Evolutionary conservation across 495 filamentous ascomycete species (phyloP).

Genomic region (Neurospora sp.): DNA sequence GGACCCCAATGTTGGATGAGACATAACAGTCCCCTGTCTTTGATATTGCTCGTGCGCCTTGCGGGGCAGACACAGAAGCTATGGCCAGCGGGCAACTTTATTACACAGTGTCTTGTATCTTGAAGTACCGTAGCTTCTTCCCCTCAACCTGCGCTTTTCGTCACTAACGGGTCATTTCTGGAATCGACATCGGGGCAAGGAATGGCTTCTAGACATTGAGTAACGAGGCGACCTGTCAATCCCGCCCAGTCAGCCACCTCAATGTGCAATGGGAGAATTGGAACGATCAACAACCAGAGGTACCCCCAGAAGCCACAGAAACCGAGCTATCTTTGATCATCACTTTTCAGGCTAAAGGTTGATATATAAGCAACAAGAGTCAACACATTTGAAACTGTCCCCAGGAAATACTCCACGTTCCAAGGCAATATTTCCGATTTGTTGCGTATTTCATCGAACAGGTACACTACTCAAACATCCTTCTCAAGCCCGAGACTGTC

Average conservation of each 20-base stretch:
- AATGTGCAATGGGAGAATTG: neutral
- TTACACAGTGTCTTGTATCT: neutral
- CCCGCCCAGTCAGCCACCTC: neutral
- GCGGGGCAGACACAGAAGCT: neutral
- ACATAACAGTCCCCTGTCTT: neutral
- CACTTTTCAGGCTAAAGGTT: neutral
- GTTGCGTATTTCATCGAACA: neutral
- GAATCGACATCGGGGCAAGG: neutral
- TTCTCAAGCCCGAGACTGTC: neutral
- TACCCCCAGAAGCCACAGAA: neutral
- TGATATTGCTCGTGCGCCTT: neutral
- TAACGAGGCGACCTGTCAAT: neutral
- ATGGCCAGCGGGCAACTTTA: neutral
- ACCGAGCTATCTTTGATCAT: neutral
- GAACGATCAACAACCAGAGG: neutral
- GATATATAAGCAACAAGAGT: neutral
- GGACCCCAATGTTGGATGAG: neutral
- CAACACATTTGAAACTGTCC: neutral
- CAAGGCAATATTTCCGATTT: neutral
- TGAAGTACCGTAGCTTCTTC: neutral
- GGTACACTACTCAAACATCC: neutral
- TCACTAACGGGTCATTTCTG: neutral
- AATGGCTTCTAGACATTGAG: neutral
- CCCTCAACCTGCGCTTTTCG: neutral
- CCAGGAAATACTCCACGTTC: neutral